Evolutionary conservation across 2,329 filamentous ascomycete genomes (phyloP), one percentile per base, ranked within the genome.

Genomic region (Cladosporium phlei): DNA sequence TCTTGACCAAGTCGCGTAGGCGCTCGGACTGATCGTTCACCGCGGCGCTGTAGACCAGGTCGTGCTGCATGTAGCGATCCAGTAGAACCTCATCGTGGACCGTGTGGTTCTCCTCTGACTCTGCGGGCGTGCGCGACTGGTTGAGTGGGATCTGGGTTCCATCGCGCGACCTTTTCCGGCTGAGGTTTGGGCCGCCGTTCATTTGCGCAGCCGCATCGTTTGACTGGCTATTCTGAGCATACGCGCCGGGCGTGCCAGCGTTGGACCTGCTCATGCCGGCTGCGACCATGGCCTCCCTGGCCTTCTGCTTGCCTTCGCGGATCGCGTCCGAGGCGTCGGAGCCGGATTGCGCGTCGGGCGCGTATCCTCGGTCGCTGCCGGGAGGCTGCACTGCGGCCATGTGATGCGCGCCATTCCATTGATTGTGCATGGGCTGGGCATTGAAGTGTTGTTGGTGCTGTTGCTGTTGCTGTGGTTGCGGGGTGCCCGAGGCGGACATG

Each of bases 41-140:
- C 24, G 79, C 72, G 4, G 69, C 76, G 20, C 75, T 73, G 58
- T 82, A 75, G 3, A 79, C 59, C 34, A 82, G 71, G 58, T 86
- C 82, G 58, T 81, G 78, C 55, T 78, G 75, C 40, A 82, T 75
- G 66, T 85, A 85, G 58, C 81, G 75, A 40, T 84, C 74, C 28
- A 86, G 69, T 27, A 80, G 66, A 22, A 60, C 52, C n/a, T 63
- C 56, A 32, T 65, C 52, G 29, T 58, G 55, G 16, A 54, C 42
- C 14, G 52, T 53, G 21, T 54, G 51, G 9, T 51, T 52, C 9
- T 52, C 50, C 34, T 49, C 44, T 16, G 28, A 16, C n/a, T 49
- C 48, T 45, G 32, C 38, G 7, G 42, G 19, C 24, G 32, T 21
- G 21, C 32, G 42, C 19, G 50, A 25, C 27, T 51, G 51, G 40